phyloP scores from a whole-genome alignment of 78 protist genomes.

The Anaeramoeba flamelloides region DNA sequence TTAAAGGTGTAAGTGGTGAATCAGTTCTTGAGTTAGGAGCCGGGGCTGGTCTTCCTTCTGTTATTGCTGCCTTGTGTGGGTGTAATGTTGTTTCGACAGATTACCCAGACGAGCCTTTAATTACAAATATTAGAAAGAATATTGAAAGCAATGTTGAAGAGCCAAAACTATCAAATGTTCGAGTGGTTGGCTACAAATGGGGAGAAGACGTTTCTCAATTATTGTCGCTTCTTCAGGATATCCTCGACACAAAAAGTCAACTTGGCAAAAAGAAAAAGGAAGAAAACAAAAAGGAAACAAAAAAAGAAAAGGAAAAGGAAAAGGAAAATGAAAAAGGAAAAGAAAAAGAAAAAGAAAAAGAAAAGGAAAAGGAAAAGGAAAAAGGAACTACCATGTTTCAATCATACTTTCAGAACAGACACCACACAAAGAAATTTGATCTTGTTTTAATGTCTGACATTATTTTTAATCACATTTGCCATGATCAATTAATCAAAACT shows the following conservation, averaged over 20 bases:
- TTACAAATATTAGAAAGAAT: background rate
- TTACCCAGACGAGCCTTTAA: conserved; percentile 15
- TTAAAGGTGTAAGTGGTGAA: background rate
- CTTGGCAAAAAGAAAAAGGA: too few species aligned
- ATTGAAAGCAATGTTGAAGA: background rate
- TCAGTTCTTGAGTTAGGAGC: conserved; percentile 19
- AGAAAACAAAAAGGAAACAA: too few species aligned
- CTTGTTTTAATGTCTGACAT: conserved; percentile 17
- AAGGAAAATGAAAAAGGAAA: background rate
- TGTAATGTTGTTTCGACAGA: conserved; percentile 11
- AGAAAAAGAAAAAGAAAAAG: background rate
- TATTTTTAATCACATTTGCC: conserved; percentile 12
- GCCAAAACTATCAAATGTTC: background rate
- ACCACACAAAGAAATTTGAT: conserved; percentile 7
- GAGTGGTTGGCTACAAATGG: background rate
- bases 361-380: too few species aligned
- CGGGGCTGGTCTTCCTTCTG: conserved; percentile 22
- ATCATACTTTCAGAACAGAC: conserved; percentile 7
- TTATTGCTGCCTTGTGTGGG: background rate
- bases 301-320: too few species aligned
- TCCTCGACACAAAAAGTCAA: too few species aligned
- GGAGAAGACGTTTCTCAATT: too few species aligned
- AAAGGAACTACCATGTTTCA: background rate
- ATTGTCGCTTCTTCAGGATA: too few species aligned
- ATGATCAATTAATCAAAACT: conserved; percentile 4